Percentiles rank a stretch among this genome's conserved stretches.
phyloP scores from a whole-genome alignment of 345 rosid species.

The Citrus maxima region DNA sequence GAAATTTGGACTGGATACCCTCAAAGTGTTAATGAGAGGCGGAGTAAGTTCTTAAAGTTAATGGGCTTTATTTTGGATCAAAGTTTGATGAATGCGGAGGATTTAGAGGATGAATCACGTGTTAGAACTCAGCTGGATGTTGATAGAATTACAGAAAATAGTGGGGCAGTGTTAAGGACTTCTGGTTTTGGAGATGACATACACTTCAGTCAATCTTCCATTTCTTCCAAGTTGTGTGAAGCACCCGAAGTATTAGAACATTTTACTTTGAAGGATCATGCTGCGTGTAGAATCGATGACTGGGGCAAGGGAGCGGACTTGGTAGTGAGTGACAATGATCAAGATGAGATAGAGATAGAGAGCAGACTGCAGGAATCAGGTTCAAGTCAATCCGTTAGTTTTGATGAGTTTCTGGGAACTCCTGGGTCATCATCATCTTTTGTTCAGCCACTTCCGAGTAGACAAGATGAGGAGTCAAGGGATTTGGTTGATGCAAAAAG shows the following conservation, averaged over 20 bases:
- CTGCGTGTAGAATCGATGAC: constrained; percentile 24
- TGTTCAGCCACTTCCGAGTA: constrained; percentile 14
- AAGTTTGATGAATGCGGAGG: constrained; percentile 22
- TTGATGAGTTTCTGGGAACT: constrained; percentile 44
- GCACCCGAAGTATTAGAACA: constrained; percentile 28
- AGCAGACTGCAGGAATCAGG: constrained; percentile 33
- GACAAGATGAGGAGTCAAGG: constrained; percentile 21
- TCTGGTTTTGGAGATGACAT: constrained; percentile 26
- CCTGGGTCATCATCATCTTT: constrained; percentile 27
- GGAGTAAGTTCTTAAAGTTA: constrained; percentile 35
- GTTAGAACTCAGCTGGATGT: constrained; percentile 17
- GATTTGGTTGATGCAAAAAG: constrained; percentile 17
- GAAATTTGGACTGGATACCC: constrained; percentile 54
- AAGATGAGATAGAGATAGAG: constrained; percentile 23
- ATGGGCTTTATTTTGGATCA: constrained; percentile 32
- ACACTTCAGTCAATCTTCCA: constrained; percentile 25
- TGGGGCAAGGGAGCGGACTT: constrained; percentile 39
- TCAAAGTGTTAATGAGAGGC: constrained; percentile 55
- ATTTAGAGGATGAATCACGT: constrained; percentile 14
- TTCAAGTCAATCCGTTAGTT: constrained; percentile 40
- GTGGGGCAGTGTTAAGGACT: constrained; percentile 37
- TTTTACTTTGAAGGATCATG: constrained; percentile 15
- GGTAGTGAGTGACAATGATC: constrained; percentile 26
- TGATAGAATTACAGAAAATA: constrained; percentile 27
- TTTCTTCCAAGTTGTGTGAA: constrained; percentile 25